Evolutionary conservation across 2,329 filamentous ascomycete species (phyloP).

Genomic region (Neurospora sp.): DNA sequence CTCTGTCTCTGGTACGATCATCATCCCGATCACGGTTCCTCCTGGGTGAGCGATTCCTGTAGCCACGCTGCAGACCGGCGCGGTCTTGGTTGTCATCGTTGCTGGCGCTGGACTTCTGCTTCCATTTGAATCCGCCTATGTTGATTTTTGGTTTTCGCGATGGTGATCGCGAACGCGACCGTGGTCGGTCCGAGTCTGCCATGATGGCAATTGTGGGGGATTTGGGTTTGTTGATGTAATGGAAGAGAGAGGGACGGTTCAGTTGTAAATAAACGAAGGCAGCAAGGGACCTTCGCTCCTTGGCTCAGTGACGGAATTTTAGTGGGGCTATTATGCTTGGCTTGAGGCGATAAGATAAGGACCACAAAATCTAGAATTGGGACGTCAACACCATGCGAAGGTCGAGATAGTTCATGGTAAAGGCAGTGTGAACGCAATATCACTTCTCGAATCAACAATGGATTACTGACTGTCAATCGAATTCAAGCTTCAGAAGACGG

Average conservation of each 20-base stretch:
- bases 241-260: background rate
- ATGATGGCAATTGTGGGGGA: conserved; percentile 7
- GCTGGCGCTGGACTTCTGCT: conserved; percentile 17
- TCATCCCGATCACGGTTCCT: conserved; percentile 10
- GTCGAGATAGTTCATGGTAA: no score
- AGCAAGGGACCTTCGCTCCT: background rate
- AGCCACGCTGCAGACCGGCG: conserved; percentile 17
- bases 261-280: background rate
- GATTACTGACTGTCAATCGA: background rate
- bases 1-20: conserved; percentile 20
- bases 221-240: background rate
- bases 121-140: conserved; percentile 22
- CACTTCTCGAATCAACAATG: background rate
- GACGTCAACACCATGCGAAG: background rate
- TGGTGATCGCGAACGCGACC: conserved; percentile 17
- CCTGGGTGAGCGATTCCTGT: conserved; percentile 20
- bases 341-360: background rate
- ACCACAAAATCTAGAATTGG: background rate
- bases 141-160: conserved; percentile 10
- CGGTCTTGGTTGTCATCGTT: conserved; percentile 12
- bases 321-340: background rate
- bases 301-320: background rate
- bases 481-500: background rate
- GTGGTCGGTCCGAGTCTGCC: conserved; percentile 14
- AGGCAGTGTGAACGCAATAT: background rate